Evolutionary conservation across 2,329 filamentous ascomycete genomes (phyloP).

Genomic region (Ascochyta koolunga): DNA sequence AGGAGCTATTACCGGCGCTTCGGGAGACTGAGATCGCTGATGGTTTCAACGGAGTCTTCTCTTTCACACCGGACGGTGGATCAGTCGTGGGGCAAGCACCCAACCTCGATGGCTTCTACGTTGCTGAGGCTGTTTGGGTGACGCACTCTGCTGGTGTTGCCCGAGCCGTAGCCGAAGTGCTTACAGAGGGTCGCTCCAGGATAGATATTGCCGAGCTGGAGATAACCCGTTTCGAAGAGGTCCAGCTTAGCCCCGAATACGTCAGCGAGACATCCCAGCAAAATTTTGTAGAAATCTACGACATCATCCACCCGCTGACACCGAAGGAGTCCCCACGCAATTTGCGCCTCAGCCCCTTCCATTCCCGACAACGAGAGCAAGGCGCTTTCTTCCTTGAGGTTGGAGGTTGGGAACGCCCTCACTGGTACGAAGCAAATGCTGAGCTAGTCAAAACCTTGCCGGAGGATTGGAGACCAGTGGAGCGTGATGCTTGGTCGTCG

Average conservation of each 20-base stretch:
- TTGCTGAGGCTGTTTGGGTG: slow-evolving; percentile 71
- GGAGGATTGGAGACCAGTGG: slow-evolving; percentile 59
- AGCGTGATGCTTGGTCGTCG: slow-evolving; percentile 65
- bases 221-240: slow-evolving; percentile 65
- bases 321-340: slow-evolving; percentile 64
- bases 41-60: slow-evolving; percentile 71
- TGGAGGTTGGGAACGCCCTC: slow-evolving; percentile 67
- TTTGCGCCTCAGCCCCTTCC: slow-evolving; percentile 65
- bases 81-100: slow-evolving; percentile 65
- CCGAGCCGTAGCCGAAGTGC: slow-evolving; percentile 63
- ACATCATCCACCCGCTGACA: slow-evolving; percentile 67
- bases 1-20: slow-evolving; percentile 61
- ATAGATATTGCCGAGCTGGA: slow-evolving; percentile 67
- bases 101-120: slow-evolving; percentile 65
- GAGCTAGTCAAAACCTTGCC: slow-evolving; percentile 60
- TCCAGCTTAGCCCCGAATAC: slow-evolving; percentile 63
- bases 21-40: slow-evolving; percentile 59
- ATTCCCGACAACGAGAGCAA: slow-evolving; percentile 60
- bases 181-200: slow-evolving; percentile 62
- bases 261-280: slow-evolving; percentile 65
- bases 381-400: slow-evolving; percentile 65
- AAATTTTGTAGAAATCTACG: slow-evolving; percentile 69
- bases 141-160: slow-evolving; percentile 70
- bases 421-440: slow-evolving; percentile 66
- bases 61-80: slow-evolving; percentile 69